phyloP scores from a whole-genome alignment of 2,329 filamentous ascomycete species.

The Ophiostoma piceae region DNA sequence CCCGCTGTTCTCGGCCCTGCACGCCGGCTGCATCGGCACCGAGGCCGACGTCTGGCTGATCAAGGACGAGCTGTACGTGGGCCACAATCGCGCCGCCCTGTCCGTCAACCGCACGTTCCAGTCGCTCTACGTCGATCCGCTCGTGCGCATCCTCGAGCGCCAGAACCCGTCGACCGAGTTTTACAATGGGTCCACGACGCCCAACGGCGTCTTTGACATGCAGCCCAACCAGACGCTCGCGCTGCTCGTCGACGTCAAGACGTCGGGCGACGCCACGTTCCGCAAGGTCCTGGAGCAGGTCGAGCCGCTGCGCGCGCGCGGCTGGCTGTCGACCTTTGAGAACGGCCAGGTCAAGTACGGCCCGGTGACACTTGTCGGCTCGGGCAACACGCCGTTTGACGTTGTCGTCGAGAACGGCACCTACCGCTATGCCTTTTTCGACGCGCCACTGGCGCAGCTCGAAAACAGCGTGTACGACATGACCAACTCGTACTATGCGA shows the following conservation, averaged over 20 bases:
- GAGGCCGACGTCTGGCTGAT: constrained; percentile 66
- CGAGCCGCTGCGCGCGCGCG: constrained; percentile 51
- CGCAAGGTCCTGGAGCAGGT: constrained; percentile 51
- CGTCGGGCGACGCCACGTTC: constrained; percentile 47
- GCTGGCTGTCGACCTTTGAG: constrained; percentile 53
- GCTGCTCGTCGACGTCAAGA: constrained; percentile 67
- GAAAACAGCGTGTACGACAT: constrained; percentile 39
- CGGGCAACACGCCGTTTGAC: constrained; percentile 58
- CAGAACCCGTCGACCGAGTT: constrained; percentile 46
- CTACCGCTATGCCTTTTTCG: constrained; percentile 60
- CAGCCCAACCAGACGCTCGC: constrained; percentile 51
- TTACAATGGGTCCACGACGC: constrained; percentile 34
- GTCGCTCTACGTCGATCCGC: constrained; percentile 59
- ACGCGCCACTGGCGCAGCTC: constrained; percentile 53
- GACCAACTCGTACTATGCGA: constrained; percentile 63
- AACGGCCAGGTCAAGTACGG: constrained; percentile 47
- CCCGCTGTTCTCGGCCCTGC: constrained; percentile 58
- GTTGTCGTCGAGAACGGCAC: constrained; percentile 48
- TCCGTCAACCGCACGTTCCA: constrained; percentile 53
- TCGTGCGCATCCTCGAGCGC: constrained; percentile 52
- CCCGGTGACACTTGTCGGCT: constrained; percentile 63
- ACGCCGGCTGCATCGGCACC: constrained; percentile 54
- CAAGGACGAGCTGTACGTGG: constrained; percentile 41
- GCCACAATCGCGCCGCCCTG: constrained; percentile 54
- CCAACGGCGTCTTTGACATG: constrained; percentile 51